Conservation (phyloP, 192 early-diverging fungal species). For the Podila verticillata region DNA sequence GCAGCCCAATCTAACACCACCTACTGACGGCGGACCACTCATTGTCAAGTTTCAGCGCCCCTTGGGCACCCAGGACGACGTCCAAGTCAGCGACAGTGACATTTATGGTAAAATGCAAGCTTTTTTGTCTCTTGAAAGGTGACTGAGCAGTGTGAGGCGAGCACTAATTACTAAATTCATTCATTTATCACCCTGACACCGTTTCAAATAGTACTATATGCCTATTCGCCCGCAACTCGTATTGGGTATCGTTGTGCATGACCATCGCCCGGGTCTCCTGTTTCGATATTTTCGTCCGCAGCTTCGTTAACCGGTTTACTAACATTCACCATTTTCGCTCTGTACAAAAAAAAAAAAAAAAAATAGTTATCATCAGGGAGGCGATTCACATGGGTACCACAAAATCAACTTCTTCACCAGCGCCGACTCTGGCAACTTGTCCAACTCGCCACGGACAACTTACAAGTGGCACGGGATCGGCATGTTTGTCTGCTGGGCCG, state of each 20-base stretch:
- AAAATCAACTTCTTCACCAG: constrained; percentile 7
- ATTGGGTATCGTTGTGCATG: too few species aligned
- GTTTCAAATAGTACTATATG: too few species aligned
- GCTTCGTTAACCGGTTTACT: too few species aligned
- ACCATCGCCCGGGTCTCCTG: too few species aligned
- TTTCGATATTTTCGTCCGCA: too few species aligned
- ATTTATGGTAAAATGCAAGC: background rate
- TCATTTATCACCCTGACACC: too few species aligned
- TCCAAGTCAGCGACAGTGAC: background rate
- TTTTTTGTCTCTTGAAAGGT: too few species aligned
- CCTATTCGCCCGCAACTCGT: too few species aligned
- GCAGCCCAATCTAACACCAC: background rate
- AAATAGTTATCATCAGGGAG: background rate
- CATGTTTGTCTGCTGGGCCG: constrained; percentile 16
- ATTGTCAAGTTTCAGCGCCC: background rate
- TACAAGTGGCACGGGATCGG: constrained; percentile 13
- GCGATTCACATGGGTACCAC: background rate
- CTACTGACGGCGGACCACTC: background rate
- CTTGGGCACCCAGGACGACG: background rate
- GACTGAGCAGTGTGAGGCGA: too few species aligned
- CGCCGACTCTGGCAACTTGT: background rate
- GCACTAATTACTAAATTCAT: too few species aligned
- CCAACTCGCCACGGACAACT: background rate
- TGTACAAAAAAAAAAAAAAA: background rate
- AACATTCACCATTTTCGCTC: too few species aligned